These are phyloP conservation scores for Thielaviopsis punctulata DNA, from an alignment of 2,329 filamentous ascomycete species.

Conservation along the genomic window DNA sequence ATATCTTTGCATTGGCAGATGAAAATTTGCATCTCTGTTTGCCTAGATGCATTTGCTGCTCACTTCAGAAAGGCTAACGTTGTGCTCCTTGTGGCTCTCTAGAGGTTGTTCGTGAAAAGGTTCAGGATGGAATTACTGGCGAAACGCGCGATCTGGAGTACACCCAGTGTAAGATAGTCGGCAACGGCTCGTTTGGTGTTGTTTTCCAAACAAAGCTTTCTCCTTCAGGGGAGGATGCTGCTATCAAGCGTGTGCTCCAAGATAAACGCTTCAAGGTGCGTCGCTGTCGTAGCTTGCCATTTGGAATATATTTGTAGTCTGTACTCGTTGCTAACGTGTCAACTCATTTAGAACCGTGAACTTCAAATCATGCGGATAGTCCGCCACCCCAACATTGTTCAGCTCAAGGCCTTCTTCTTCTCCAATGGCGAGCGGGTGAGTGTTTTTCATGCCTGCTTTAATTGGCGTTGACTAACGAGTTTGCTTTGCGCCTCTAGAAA, in stretches of 20 bases:
- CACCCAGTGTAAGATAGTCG: constrained; percentile 98
- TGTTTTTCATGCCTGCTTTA: constrained; percentile 1
- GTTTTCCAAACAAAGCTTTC: constrained; percentile 98
- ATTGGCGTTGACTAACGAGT: neutral
- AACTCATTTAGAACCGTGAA: constrained; percentile 67
- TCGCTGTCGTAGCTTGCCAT: constrained; percentile 12
- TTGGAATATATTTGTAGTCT: neutral
- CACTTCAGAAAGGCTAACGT: neutral
- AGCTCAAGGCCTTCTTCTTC: constrained; percentile 98
- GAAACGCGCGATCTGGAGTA: constrained; percentile 96
- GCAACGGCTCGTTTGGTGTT: constrained; percentile 95
- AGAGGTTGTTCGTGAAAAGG: constrained; percentile 98
- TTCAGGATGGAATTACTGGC: constrained; percentile 93
- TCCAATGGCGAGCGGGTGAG: constrained; percentile 92
- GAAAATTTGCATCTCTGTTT: constrained; percentile 6
- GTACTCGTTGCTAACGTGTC: neutral
- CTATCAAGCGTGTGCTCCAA: constrained; percentile 96
- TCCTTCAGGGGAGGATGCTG: constrained; percentile 93
- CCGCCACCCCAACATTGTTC: constrained; percentile 94
- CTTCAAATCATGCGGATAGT: constrained; percentile 99
- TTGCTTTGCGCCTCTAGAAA: constrained; percentile 40
- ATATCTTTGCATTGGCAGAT: neutral
- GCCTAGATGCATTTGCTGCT: neutral
- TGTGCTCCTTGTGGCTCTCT: constrained; percentile 16
- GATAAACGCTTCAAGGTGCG: constrained; percentile 98